phyloP scores from a whole-genome alignment of 306 rosid genomes.

The Cucumis sativus region DNA sequence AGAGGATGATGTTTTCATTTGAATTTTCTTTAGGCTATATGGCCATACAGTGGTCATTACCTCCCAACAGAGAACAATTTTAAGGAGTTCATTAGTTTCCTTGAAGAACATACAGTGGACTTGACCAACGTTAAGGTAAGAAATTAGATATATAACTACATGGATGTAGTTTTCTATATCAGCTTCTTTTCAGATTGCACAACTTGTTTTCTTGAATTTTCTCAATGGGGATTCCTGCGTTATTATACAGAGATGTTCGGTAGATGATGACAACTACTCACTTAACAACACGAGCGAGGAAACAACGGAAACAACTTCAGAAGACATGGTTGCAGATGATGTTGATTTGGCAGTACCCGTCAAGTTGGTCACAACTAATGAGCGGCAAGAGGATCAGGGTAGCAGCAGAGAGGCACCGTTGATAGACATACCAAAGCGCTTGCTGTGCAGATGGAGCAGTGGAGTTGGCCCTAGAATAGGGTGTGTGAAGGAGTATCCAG shows the following conservation, averaged over 20 bases:
- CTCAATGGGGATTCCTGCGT: not conserved
- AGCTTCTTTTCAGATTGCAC: not conserved
- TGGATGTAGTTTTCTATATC: not conserved
- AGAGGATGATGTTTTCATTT: not conserved
- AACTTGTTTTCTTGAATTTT: not conserved
- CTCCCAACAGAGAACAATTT: conserved; percentile 42
- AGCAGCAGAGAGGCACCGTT: not conserved
- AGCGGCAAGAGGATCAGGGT: not conserved
- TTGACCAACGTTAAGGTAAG: conserved; percentile 30
- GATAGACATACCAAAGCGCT: conserved; percentile 18
- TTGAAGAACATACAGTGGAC: conserved; percentile 24
- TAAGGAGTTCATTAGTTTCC: conserved; percentile 30
- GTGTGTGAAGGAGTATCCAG: conserved; percentile 36
- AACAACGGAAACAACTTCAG: not conserved
- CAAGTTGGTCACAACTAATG: not conserved
- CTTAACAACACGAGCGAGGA: not conserved
- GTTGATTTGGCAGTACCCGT: not conserved
- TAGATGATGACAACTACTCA: conserved; percentile 20
- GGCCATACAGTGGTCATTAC: conserved; percentile 46
- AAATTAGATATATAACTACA: not conserved
- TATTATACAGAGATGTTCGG: conserved; percentile 18
- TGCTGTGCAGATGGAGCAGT: conserved; percentile 37
- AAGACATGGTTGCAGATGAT: not conserved
- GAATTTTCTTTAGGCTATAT: conserved; percentile 26
- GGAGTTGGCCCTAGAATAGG: conserved; percentile 40